Evolutionary conservation across 1,284 basidiomycete species (phyloP).

Genomic region (Puccinia hordei): DNA sequence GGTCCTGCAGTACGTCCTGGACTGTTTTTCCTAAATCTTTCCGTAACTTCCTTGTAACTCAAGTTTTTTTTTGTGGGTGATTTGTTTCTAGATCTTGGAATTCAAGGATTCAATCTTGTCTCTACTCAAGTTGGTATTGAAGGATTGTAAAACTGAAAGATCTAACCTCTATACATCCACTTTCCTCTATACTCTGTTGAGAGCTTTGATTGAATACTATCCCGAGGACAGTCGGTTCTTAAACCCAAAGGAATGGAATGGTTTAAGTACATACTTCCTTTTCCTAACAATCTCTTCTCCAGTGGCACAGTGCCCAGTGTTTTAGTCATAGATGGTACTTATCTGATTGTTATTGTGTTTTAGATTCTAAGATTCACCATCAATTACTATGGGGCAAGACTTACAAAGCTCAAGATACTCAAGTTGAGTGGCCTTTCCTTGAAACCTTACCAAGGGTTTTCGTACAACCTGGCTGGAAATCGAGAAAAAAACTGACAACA

Average conservation of each 20-base stretch:
- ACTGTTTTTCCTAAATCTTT: constrained; percentile 63
- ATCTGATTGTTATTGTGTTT: constrained; percentile 9
- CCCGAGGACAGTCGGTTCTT: constrained; percentile 79
- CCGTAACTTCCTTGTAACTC: background rate
- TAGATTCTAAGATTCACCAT: constrained; percentile 74
- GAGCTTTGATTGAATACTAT: constrained; percentile 76
- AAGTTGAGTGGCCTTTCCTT: constrained; percentile 55
- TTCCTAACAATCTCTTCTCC: background rate
- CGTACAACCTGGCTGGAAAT: background rate
- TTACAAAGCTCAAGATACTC: constrained; percentile 76
- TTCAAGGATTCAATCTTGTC: constrained; percentile 72
- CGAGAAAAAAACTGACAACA: background rate
- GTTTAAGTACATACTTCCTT: constrained; percentile 65
- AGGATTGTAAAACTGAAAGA: constrained; percentile 82
- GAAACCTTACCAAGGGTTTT: background rate
- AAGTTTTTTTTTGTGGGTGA: background rate
- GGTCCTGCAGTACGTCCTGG: constrained; percentile 76
- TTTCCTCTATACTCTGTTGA: constrained; percentile 75
- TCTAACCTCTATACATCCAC: constrained; percentile 81
- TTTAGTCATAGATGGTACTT: background rate
- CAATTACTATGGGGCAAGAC: constrained; percentile 80
- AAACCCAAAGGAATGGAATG: constrained; percentile 79
- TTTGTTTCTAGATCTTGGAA: constrained; percentile 66
- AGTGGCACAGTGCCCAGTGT: background rate
- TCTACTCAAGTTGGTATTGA: constrained; percentile 71